phyloP scores from a whole-genome alignment of 192 early-diverging fungal species.

The Gamsiella multidivaricata region DNA sequence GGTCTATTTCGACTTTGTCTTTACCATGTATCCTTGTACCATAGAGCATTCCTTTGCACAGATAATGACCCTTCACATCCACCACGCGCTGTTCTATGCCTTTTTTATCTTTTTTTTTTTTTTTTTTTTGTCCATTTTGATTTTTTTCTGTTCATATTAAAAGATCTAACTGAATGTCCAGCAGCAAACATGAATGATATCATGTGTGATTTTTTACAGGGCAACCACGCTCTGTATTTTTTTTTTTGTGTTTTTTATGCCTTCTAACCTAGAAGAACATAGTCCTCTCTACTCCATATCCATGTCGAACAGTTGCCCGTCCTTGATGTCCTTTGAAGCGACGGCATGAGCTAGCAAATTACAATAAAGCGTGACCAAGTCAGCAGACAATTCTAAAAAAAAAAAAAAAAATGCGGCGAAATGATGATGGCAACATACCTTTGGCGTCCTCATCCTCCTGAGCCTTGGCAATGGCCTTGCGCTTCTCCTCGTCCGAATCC shows the following conservation, averaged over 20 bases:
- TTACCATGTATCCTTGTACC: neutral
- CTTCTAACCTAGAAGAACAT: conserved; percentile 22
- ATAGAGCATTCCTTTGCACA: neutral
- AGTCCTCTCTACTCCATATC: conserved; percentile 44
- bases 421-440: conserved; percentile 13
- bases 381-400: neutral
- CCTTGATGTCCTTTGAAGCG: conserved; percentile 52
- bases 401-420: neutral
- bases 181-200: neutral
- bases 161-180: neutral
- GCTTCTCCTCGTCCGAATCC: conserved; percentile 57
- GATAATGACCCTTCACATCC: neutral
- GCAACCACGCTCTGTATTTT: neutral
- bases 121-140: conserved; percentile 1
- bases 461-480: conserved; percentile 55
- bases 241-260: conserved; percentile 13
- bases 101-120: neutral
- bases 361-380: neutral
- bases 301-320: conserved; percentile 49
- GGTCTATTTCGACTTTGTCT: neutral
- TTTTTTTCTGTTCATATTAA: conserved; percentile 7
- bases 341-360: conserved; percentile 27
- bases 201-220: no score
- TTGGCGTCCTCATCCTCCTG: conserved; percentile 52
- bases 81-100: neutral